Conservation (phyloP, 345 rosid genomes). For the Sisymbrium altissimum region DNA sequence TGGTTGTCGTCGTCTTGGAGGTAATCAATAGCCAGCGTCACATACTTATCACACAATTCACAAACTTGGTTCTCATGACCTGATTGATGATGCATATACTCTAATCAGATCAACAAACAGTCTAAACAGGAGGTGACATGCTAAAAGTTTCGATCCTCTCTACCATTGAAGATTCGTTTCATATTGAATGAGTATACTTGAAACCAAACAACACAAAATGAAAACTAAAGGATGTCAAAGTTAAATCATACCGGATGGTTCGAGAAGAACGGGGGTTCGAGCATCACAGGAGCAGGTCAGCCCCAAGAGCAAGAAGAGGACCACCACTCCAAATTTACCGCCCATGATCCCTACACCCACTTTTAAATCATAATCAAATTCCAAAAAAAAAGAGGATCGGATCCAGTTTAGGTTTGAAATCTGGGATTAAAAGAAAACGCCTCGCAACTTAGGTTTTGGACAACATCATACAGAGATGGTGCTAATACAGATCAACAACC, state of each 20-base stretch:
- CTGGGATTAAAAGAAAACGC: too few relatives aligned
- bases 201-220: too few relatives aligned
- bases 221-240: too few relatives aligned
- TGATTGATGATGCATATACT: neutral
- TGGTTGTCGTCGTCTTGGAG: slow-evolving; percentile 64
- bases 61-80: slow-evolving; percentile 40
- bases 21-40: slow-evolving; percentile 58
- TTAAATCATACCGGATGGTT: neutral
- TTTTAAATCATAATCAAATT: too few relatives aligned
- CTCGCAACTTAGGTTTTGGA: too few relatives aligned
- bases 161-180: too few relatives aligned
- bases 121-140: too few relatives aligned
- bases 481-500: neutral
- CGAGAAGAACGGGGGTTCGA: slow-evolving; percentile 35
- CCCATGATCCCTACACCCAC: slow-evolving; percentile 41
- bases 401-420: too few relatives aligned
- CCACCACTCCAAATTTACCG: slow-evolving; percentile 44
- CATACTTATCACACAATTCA: slow-evolving; percentile 76
- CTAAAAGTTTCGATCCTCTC: too few relatives aligned
- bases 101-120: neutral
- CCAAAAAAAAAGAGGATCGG: too few relatives aligned
- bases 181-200: too few relatives aligned
- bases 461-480: neutral
- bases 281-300: slow-evolving; percentile 49
- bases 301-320: slow-evolving; percentile 46